Evolutionary conservation across 345 rosid genomes (phyloP).

Genomic region (Citrus inodora): DNA sequence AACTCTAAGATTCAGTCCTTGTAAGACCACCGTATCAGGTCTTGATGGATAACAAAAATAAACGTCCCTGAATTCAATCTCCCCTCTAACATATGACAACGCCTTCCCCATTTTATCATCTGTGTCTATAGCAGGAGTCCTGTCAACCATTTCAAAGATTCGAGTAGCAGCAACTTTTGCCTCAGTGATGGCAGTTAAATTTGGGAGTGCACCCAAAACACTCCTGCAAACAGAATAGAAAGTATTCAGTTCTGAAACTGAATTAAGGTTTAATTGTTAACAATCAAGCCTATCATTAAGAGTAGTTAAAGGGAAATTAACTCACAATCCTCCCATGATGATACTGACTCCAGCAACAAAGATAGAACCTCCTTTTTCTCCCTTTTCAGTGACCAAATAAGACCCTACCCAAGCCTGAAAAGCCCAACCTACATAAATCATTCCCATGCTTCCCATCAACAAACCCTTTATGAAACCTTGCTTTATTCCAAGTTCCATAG

Average conservation of each 20-base stretch:
- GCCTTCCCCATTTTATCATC: constrained; percentile 63
- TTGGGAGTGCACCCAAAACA: constrained; percentile 55
- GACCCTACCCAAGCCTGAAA: constrained; percentile 65
- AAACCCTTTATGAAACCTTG: constrained; percentile 64
- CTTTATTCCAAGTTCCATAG: constrained; percentile 50
- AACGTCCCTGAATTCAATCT: constrained; percentile 45
- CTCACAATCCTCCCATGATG: constrained; percentile 71
- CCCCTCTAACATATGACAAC: constrained; percentile 59
- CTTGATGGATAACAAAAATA: constrained; percentile 62
- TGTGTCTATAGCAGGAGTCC: constrained; percentile 45
- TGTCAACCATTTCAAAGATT: constrained; percentile 48
- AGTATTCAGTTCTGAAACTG: constrained; percentile 7
- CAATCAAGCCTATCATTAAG: background rate
- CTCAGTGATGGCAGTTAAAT: constrained; percentile 55
- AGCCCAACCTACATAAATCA: constrained; percentile 60
- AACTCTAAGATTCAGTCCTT: constrained; percentile 48
- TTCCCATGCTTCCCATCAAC: constrained; percentile 75
- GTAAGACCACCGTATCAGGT: constrained; percentile 51
- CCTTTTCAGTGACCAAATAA: constrained; percentile 50
- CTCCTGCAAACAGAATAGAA: constrained; percentile 37
- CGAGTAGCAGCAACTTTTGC: constrained; percentile 47
- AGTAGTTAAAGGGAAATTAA: background rate
- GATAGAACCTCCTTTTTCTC: constrained; percentile 55
- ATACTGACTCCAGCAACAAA: constrained; percentile 59
- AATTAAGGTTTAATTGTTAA: background rate